A percentile compares a stretch with the other conserved stretches of the same genome.
Conservation (phyloP, 495 filamentous ascomycete species). For the Saxophila tyrrhenica region DNA sequence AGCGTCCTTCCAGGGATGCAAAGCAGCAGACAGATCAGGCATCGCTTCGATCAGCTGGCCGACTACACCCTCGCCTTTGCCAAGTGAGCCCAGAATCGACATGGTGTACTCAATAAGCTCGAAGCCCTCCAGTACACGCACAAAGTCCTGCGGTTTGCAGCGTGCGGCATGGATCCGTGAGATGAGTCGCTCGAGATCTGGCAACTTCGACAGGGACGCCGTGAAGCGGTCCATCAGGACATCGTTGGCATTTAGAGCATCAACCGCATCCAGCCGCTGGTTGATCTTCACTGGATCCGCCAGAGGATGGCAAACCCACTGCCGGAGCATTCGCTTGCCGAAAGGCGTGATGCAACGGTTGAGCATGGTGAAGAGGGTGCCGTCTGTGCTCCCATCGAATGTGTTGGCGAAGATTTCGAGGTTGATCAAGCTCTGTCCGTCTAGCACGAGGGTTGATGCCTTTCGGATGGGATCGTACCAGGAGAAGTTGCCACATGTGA, state of each 20-base stretch:
- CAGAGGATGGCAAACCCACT: slow-evolving; percentile 96
- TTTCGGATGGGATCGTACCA: slow-evolving; percentile 93
- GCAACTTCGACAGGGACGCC: slow-evolving; percentile 74
- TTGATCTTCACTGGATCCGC: slow-evolving; percentile 80
- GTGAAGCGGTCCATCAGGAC: slow-evolving; percentile 72
- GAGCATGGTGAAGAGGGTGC: slow-evolving; percentile 79
- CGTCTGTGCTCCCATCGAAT: slow-evolving; percentile 70
- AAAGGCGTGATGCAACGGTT: slow-evolving; percentile 96
- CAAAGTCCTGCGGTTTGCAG: slow-evolving; percentile 82
- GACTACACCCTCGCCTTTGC: slow-evolving; percentile 66
- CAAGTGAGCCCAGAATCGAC: slow-evolving; percentile 58
- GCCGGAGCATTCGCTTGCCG: slow-evolving; percentile 89
- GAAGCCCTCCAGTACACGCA: slow-evolving; percentile 89
- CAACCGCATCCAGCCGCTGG: slow-evolving; percentile 89
- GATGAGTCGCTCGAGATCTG: slow-evolving; percentile 87
- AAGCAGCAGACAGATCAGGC: slow-evolving; percentile 64
- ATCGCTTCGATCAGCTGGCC: slow-evolving; percentile 71
- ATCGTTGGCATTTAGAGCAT: slow-evolving; percentile 74
- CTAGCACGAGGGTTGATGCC: slow-evolving; percentile 81
- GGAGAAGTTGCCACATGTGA: slow-evolving; percentile 82
- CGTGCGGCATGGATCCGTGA: slow-evolving; percentile 86
- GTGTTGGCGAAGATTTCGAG: slow-evolving; percentile 94
- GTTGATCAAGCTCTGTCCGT: slow-evolving; percentile 95
- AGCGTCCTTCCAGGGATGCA: slow-evolving; percentile 81
- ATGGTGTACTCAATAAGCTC: slow-evolving; percentile 93